phyloP scores from a whole-genome alignment of 805 yeast species.

The Lachancea sp. region DNA sequence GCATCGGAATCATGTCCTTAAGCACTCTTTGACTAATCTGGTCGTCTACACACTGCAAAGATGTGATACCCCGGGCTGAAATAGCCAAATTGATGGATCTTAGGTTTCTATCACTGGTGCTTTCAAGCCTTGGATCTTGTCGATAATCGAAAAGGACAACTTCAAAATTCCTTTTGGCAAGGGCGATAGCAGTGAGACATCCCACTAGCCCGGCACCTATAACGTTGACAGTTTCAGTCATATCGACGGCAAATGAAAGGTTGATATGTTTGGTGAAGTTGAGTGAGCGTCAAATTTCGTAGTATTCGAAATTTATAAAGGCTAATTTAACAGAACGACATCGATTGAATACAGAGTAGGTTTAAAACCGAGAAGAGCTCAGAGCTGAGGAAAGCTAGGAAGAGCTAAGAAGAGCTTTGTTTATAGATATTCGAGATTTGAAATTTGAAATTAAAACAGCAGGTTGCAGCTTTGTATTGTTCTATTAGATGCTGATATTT shows the following conservation, averaged over 20 bases:
- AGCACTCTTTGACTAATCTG: constrained; percentile 51
- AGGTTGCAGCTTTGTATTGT: no score
- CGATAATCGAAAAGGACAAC: constrained; percentile 72
- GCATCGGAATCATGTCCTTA: constrained; percentile 69
- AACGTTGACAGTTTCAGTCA: constrained; percentile 41
- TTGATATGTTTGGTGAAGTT: background rate
- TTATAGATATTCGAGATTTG: no score
- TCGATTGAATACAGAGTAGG: no score
- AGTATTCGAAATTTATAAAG: background rate
- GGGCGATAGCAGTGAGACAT: constrained; percentile 73
- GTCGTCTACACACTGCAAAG: constrained; percentile 56
- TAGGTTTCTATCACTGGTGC: constrained; percentile 35
- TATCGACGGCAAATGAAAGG: background rate
- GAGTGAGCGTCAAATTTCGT: background rate
- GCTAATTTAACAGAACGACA: background rate
- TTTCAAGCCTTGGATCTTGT: constrained; percentile 50
- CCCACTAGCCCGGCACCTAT: constrained; percentile 94
- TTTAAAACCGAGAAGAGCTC: no score
- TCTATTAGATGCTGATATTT: no score
- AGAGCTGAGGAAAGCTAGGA: no score
- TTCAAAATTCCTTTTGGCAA: constrained; percentile 60
- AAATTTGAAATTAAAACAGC: no score
- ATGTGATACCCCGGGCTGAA: constrained; percentile 74
- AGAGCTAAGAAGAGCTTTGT: no score
- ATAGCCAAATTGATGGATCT: constrained; percentile 83